These are phyloP conservation scores for Penicillium paxilli DNA, from an alignment of 495 filamentous ascomycete genomes.

Conservation along the genomic window DNA sequence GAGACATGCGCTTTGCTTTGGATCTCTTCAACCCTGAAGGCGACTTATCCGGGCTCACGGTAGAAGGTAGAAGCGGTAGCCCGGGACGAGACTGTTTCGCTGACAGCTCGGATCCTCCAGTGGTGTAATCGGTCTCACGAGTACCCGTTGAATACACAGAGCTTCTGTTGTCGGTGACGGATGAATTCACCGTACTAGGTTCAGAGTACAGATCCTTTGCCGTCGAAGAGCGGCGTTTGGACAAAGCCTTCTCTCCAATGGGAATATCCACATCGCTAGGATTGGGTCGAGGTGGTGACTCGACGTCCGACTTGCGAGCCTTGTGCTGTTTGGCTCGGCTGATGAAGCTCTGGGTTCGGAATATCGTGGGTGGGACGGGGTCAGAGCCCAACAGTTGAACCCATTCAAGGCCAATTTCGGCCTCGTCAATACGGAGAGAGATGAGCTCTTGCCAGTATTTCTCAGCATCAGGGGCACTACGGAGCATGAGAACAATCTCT, in stretches of 20 bases:
- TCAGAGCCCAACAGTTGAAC: conserved; percentile 73
- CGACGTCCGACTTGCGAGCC: conserved; percentile 31
- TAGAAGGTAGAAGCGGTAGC: conserved; percentile 31
- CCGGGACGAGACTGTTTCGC: conserved; percentile 20
- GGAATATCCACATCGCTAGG: conserved; percentile 64
- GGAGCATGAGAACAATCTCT: conserved; percentile 83
- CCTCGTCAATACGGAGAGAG: conserved; percentile 65
- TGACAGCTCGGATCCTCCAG: conserved; percentile 25
- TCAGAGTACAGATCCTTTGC: conserved; percentile 38
- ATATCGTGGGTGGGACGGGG: conserved; percentile 70
- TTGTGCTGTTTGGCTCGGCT: conserved; percentile 42
- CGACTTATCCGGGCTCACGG: conserved; percentile 25
- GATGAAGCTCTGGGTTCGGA: conserved; percentile 52
- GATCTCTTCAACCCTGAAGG: conserved; percentile 51
- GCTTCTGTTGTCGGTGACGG: conserved; percentile 28
- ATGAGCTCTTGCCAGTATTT: conserved; percentile 81
- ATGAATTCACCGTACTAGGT: conserved; percentile 37
- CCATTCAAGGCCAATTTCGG: conserved; percentile 84
- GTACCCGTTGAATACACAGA: conserved; percentile 39
- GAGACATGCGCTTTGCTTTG: conserved; percentile 54
- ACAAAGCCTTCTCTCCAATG: conserved; percentile 64
- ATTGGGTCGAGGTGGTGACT: conserved; percentile 43
- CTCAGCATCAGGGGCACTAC: conserved; percentile 40
- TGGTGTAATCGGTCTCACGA: conserved; percentile 39
- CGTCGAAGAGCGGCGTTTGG: conserved; percentile 33